Conservation (phyloP, 192 early-diverging fungal species). For the Coemansia reversa region DNA sequence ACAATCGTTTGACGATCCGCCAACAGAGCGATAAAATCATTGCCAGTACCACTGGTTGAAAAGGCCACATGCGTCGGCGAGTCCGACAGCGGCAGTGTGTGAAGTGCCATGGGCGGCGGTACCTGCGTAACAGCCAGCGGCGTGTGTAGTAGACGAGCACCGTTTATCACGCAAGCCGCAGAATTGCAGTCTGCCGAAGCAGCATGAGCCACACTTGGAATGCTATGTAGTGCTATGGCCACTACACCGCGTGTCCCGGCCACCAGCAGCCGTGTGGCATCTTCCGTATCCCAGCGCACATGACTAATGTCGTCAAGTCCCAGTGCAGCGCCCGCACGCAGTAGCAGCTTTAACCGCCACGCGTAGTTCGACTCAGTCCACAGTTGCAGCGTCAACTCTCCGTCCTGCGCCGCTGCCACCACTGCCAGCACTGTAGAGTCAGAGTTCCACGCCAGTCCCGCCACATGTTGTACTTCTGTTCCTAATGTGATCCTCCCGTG, state of each 20-base stretch:
- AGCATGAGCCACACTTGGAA: constrained; percentile 20
- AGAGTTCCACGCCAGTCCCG: constrained; percentile 68
- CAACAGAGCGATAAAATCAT: constrained; percentile 71
- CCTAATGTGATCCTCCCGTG: constrained; percentile 90
- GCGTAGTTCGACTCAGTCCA: constrained; percentile 95
- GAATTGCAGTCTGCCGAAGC: constrained; percentile 26
- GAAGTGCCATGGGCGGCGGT: constrained; percentile 88
- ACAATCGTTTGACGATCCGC: constrained; percentile 53
- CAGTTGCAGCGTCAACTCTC: constrained; percentile 66
- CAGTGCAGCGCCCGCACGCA: constrained; percentile 45
- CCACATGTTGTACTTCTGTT: constrained; percentile 39
- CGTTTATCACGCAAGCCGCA: constrained; percentile 78
- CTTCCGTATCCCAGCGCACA: constrained; percentile 82
- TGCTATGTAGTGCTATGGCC: constrained; percentile 19
- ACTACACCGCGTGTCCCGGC: constrained; percentile 17
- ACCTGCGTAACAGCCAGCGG: constrained; percentile 71
- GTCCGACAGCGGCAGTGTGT: constrained; percentile 11
- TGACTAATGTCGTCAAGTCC: constrained; percentile 37
- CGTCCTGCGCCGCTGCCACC: constrained; percentile 48
- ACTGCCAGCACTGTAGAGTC: constrained; percentile 88
- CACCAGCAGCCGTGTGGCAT: constrained; percentile 63
- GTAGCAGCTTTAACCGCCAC: constrained; percentile 93
- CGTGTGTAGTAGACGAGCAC: constrained; percentile 50
- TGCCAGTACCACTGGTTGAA: constrained; percentile 58
- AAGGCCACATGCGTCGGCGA: constrained; percentile 64